These are phyloP conservation scores for Lentinula boryana DNA, from an alignment of 768 basidiomycete species.

Conservation along the genomic window DNA sequence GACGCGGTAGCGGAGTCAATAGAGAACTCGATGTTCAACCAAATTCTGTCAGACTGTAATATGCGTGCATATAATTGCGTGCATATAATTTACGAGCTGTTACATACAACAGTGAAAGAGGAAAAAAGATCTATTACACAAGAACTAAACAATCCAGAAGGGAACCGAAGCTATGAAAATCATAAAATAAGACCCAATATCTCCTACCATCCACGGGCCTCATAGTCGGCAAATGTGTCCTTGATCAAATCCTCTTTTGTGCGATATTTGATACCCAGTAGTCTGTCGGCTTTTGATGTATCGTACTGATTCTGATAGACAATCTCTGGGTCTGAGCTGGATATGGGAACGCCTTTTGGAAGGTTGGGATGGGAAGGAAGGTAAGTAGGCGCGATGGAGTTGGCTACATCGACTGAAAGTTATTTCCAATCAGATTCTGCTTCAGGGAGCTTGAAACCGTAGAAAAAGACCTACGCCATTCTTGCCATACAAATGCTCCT, in stretches of 20 bases:
- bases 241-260: not conserved
- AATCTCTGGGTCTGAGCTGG: not conserved
- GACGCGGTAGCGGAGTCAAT: too few relatives aligned
- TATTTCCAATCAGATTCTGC: not conserved
- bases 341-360: slow-evolving; percentile 1
- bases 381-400: not conserved
- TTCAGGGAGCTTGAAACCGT: not conserved
- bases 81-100: too few relatives aligned
- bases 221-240: slow-evolving; percentile 2
- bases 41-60: too few relatives aligned
- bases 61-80: too few relatives aligned
- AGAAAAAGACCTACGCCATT: slow-evolving; percentile 22
- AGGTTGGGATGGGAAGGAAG: slow-evolving; percentile 4
- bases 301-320: not conserved
- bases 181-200: too few relatives aligned
- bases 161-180: too few relatives aligned
- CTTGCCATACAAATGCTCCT: slow-evolving; percentile 28
- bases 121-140: too few relatives aligned
- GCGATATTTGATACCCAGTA: slow-evolving; percentile 6
- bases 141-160: too few relatives aligned
- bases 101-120: too few relatives aligned
- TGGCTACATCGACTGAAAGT: slow-evolving; percentile 26
- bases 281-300: not conserved
- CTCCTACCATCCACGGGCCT: slow-evolving; percentile 2
- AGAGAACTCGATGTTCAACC: too few relatives aligned